A percentile compares a stretch with the other conserved stretches of the same genome.
Conservation (phyloP, 176 grass and related monocot species). For the Bonia amplexicaulis region DNA sequence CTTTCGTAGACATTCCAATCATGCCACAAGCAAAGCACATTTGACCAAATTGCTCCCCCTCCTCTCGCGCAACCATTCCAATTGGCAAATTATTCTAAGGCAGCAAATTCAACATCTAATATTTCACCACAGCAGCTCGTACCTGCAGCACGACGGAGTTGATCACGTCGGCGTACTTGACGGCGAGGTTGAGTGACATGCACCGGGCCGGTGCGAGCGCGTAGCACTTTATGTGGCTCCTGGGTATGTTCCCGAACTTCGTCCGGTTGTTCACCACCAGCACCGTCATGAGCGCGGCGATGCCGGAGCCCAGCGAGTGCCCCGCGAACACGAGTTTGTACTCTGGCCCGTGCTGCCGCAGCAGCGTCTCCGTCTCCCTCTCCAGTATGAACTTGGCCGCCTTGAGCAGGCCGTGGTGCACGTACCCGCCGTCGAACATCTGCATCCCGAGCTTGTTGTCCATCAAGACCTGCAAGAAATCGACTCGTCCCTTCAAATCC, state of each 20-base stretch:
- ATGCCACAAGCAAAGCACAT: slow-evolving; percentile 33
- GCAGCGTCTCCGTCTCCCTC: slow-evolving; percentile 56
- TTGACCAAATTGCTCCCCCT: slow-evolving; percentile 10
- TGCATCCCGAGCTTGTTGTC: slow-evolving; percentile 89
- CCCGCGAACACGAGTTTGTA: slow-evolving; percentile 78
- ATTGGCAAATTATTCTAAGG: neutral
- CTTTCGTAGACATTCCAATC: slow-evolving; percentile 16
- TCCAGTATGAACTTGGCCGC: slow-evolving; percentile 71
- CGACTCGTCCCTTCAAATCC: neutral
- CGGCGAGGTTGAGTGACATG: slow-evolving; percentile 97
- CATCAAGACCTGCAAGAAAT: slow-evolving; percentile 55
- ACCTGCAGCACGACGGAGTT: slow-evolving; percentile 92
- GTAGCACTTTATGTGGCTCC: slow-evolving; percentile 67
- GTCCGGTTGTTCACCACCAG: slow-evolving; percentile 71
- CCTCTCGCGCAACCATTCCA: neutral
- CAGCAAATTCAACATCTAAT: neutral
- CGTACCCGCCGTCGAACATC: slow-evolving; percentile 93
- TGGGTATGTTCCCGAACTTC: slow-evolving; percentile 55
- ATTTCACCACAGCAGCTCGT: neutral
- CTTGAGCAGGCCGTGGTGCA: slow-evolving; percentile 84
- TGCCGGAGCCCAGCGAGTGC: slow-evolving; percentile 92
- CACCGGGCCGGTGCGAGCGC: slow-evolving; percentile 79
- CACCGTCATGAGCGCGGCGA: slow-evolving; percentile 79
- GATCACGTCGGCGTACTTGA: slow-evolving; percentile 97
- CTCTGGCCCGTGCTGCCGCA: slow-evolving; percentile 33